Percentiles rank a stretch among this genome's conserved stretches.
Conservation (phyloP, 2,329 filamentous ascomycete species). For the Pestalotiopsis sp. region DNA sequence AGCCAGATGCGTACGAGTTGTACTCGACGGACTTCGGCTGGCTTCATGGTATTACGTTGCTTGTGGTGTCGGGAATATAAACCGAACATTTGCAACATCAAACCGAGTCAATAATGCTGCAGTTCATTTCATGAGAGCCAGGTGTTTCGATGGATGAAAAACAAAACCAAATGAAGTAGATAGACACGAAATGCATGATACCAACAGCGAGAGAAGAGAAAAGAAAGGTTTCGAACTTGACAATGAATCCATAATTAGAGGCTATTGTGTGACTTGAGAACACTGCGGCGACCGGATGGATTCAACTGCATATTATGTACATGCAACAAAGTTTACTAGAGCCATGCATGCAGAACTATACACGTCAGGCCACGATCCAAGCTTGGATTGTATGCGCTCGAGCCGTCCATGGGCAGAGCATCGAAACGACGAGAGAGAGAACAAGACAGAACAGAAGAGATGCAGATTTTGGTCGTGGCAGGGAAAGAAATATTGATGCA, state of each 20-base stretch:
- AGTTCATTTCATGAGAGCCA: not conserved
- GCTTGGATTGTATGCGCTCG: too few species aligned
- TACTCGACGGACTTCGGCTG: not conserved
- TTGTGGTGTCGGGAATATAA: not conserved
- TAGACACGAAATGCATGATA: conserved; percentile 9
- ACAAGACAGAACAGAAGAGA: not conserved
- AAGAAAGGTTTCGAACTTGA: not conserved
- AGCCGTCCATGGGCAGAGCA: too few species aligned
- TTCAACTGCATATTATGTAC: too few species aligned
- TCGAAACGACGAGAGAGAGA: not conserved
- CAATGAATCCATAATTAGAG: not conserved
- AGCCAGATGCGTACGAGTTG: not conserved
- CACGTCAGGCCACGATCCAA: too few species aligned
- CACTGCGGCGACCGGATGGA: too few species aligned
- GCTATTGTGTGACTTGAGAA: not conserved
- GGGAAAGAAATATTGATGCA: conserved; percentile 4
- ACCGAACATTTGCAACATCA: not conserved
- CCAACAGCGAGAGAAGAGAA: not conserved
- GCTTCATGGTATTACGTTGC: not conserved
- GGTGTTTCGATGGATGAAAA: not conserved
- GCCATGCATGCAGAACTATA: too few species aligned
- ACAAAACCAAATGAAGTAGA: not conserved
- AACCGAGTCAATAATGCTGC: not conserved
- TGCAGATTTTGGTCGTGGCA: not conserved
- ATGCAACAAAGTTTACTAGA: too few species aligned